Evolutionary conservation across 257 asterid species (phyloP).

Genomic region (Solanum acaule): DNA sequence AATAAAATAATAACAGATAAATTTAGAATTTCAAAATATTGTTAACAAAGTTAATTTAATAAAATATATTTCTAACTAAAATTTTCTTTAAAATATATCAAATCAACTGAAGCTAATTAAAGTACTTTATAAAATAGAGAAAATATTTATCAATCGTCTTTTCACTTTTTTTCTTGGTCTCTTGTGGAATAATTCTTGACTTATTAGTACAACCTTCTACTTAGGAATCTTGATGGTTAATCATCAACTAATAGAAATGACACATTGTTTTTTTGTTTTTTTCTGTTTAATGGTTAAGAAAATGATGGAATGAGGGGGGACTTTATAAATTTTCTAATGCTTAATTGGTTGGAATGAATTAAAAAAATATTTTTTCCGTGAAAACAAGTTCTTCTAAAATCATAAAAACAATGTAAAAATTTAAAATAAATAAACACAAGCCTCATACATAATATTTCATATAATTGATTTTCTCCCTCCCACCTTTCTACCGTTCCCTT

Average conservation of each 20-base stretch:
- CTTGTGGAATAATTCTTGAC: neutral
- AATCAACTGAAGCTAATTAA: no score
- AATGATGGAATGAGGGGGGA: neutral
- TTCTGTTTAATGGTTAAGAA: neutral
- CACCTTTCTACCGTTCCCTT: neutral
- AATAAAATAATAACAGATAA: no score
- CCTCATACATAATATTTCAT: neutral
- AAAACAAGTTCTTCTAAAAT: neutral
- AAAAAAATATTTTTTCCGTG: rapidly evolving
- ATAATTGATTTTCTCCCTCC: neutral
- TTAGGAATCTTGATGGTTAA: neutral
- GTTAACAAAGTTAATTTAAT: no score
- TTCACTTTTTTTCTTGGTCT: neutral
- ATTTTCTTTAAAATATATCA: neutral
- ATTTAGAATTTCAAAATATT: no score
- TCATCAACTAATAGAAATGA: neutral
- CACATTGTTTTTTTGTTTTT: neutral
- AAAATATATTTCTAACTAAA: no score
- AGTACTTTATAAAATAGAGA: neutral
- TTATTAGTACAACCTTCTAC: neutral
- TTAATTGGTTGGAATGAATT: neutral
- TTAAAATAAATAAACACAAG: no score
- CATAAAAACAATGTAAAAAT: neutral
- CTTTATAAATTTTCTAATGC: neutral
- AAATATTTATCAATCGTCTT: neutral